phyloP scores from a whole-genome alignment of 75 land plant genomes.

The Sequoia sempervirens region DNA sequence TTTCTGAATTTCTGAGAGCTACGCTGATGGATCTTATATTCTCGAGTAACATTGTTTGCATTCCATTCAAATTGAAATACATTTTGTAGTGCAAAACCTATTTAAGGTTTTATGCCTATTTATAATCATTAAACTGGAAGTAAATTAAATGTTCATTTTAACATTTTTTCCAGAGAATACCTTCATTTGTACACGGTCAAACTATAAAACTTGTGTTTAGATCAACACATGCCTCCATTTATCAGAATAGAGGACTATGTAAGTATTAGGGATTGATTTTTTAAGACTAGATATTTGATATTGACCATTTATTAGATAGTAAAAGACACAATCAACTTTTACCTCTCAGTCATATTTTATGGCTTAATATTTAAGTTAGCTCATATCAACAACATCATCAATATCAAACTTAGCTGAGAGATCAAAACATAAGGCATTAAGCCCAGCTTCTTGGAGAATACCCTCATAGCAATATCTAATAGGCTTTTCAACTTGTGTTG shows the following conservation, averaged over 20 bases:
- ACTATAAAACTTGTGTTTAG: background rate
- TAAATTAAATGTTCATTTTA: background rate
- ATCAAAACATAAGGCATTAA: background rate
- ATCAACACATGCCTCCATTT: background rate
- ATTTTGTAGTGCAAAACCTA: background rate
- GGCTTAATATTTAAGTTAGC: background rate
- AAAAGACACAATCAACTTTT: background rate
- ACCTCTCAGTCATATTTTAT: too few species aligned
- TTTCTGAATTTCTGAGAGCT: background rate
- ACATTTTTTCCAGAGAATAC: background rate
- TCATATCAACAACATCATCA: background rate
- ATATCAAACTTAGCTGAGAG: background rate
- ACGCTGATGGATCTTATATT: background rate
- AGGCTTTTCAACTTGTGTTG: background rate
- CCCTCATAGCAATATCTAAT: background rate
- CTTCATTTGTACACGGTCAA: background rate
- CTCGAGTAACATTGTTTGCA: background rate
- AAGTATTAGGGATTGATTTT: too few species aligned
- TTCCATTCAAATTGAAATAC: background rate
- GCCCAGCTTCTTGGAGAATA: background rate
- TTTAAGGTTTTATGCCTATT: background rate
- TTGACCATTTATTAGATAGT: background rate
- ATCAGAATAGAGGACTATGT: background rate
- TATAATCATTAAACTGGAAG: background rate
- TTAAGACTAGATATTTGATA: too few species aligned